Evolutionary conservation across 805 yeast genomes (phyloP).

Genomic region (Metschnikowia kunwiensis): DNA sequence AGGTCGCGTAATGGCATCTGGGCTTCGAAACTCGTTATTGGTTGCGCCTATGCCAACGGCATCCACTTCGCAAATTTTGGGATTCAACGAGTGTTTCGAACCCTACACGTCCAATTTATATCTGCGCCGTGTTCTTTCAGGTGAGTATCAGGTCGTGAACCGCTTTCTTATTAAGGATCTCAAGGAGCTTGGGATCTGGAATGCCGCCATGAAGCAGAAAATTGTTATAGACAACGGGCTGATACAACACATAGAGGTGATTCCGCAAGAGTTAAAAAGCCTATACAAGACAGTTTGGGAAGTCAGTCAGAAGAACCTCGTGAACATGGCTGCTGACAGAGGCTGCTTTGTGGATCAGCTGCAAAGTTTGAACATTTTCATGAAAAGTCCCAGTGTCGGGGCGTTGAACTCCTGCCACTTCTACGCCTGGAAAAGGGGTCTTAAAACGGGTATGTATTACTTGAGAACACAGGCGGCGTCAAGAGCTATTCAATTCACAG

Average conservation of each 20-base stretch:
- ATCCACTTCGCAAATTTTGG: conserved; percentile 92
- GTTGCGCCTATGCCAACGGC: conserved; percentile 99
- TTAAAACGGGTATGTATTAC: conserved; percentile 41
- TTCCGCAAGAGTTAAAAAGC: conserved; percentile 71
- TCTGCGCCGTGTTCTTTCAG: conserved; percentile 85
- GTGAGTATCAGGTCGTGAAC: conserved; percentile 91
- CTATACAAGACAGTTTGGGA: conserved; percentile 98
- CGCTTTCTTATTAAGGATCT: conserved; percentile 80
- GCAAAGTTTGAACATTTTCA: conserved; percentile 43
- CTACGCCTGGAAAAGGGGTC: conserved; percentile 39
- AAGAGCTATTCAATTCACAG: conserved; percentile 35
- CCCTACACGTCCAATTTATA: conserved; percentile 93
- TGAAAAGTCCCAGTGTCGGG: conserved; percentile 36
- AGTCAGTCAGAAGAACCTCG: conserved; percentile 76
- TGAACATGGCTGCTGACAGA: conserved; percentile 83
- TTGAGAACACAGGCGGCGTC: conserved; percentile 39
- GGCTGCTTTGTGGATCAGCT: conserved; percentile 62
- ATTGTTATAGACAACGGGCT: conserved; percentile 82
- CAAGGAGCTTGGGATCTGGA: conserved; percentile 81
- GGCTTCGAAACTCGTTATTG: conserved; percentile 81
- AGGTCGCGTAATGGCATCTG: conserved; percentile 54
- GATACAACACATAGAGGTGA: conserved; percentile 65
- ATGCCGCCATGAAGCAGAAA: conserved; percentile 69
- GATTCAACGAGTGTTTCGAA: conserved; percentile 93
- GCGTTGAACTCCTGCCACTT: conserved; percentile 44